Evolutionary conservation across 495 filamentous ascomycete species (phyloP).

Genomic region (Xylaria castorea): DNA sequence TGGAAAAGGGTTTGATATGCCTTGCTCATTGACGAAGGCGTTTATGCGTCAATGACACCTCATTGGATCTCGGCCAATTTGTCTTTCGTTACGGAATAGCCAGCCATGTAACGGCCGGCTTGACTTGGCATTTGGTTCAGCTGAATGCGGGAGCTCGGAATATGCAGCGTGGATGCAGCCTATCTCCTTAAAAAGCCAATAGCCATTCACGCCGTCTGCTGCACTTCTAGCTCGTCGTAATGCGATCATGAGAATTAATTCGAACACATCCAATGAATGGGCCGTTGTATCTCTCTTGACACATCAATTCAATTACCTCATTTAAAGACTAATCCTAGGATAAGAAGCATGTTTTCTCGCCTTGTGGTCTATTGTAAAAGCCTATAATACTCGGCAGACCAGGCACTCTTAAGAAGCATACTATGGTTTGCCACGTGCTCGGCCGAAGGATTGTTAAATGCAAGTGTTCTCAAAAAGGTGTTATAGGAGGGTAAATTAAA

Average conservation of each 20-base stretch:
- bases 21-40: not conserved
- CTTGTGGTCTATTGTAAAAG: not conserved
- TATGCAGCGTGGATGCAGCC: constrained; percentile 15
- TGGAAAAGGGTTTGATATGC: constrained; percentile 15
- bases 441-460: not conserved
- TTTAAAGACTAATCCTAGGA: not conserved
- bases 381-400: not conserved
- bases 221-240: not conserved
- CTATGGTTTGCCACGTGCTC: constrained; percentile 18
- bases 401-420: not conserved
- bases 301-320: not conserved
- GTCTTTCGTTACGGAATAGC: not conserved
- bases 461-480: not conserved
- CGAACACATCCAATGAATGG: not conserved
- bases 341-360: not conserved
- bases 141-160: constrained; percentile 16
- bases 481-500: not conserved
- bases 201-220: not conserved
- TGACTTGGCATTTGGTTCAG: constrained; percentile 14
- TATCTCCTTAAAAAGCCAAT: constrained; percentile 5
- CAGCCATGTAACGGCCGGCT: not conserved
- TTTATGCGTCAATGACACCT: not conserved
- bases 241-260: not conserved
- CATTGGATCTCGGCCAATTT: not conserved
- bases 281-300: not conserved